Percentiles rank a stretch among this genome's conserved stretches.
phyloP scores from a whole-genome alignment of 495 filamentous ascomycete genomes.

The Xylaria castorea region DNA sequence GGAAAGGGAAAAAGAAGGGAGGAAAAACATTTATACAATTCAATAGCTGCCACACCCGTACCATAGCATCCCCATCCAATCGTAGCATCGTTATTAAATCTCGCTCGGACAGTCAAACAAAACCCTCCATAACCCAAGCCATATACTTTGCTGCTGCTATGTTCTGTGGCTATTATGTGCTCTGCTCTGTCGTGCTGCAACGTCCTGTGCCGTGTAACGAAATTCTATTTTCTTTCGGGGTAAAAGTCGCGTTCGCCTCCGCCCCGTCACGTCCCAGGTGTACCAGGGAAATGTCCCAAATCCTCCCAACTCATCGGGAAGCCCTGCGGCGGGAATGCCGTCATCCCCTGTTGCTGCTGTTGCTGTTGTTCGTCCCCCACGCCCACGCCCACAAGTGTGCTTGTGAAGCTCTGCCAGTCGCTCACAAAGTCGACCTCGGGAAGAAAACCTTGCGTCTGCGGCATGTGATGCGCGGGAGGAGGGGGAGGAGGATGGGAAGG shows the following conservation, averaged over 20 bases:
- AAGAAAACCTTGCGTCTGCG: constrained; percentile 24
- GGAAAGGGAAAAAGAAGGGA: not conserved
- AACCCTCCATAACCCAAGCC: not conserved
- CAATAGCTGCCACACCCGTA: not conserved
- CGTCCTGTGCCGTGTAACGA: not conserved
- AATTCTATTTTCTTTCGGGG: not conserved
- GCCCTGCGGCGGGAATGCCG: constrained; percentile 25
- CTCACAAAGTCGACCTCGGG: constrained; percentile 30
- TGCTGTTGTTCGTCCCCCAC: constrained; percentile 26
- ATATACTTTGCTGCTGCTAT: not conserved
- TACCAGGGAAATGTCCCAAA: constrained; percentile 31
- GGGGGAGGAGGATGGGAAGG: constrained; percentile 1
- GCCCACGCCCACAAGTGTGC: constrained; percentile 33
- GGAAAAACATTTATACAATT: constrained; percentile 13
- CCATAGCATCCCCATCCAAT: not conserved
- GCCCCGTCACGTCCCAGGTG: not conserved
- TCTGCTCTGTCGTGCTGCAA: not conserved
- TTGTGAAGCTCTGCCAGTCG: constrained; percentile 43
- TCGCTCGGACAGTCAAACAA: not conserved
- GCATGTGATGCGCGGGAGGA: constrained; percentile 11
- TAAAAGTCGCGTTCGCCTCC: not conserved
- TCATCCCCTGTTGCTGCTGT: constrained; percentile 27
- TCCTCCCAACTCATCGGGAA: constrained; percentile 44
- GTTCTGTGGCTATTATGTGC: not conserved
- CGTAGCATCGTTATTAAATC: constrained; percentile 22